Percentiles rank a stretch among this genome's conserved stretches.
Evolutionary conservation across 805 yeast species (phyloP).

Genomic region (Saturnispora saitoi): DNA sequence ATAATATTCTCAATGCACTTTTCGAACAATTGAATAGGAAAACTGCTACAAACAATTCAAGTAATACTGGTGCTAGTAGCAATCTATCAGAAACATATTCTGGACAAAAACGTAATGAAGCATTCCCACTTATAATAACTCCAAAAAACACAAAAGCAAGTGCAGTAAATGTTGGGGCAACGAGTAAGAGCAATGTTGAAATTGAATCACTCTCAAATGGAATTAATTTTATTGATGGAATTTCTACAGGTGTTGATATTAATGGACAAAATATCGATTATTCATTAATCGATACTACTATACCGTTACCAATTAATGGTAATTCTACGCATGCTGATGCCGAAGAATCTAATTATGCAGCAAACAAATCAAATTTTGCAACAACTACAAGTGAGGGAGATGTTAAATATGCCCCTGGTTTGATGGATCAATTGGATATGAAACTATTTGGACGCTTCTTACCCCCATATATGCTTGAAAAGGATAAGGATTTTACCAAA

Average conservation of each 20-base stretch:
- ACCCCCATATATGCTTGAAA: constrained; percentile 72
- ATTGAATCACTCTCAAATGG: constrained; percentile 15
- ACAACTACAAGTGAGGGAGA: constrained; percentile 6
- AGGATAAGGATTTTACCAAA: constrained; percentile 4
- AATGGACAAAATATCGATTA: constrained; percentile 3
- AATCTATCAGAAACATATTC: not conserved
- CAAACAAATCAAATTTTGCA: constrained; percentile 1
- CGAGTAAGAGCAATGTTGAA: constrained; percentile 3
- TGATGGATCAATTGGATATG: constrained; percentile 77
- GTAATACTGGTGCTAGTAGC: not conserved
- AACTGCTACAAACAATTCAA: constrained; percentile 37
- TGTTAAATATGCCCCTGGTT: constrained; percentile 59
- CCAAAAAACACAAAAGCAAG: not conserved
- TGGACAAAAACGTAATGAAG: not conserved
- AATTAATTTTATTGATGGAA: constrained; percentile 29
- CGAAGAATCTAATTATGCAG: no score
- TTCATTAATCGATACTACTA: not conserved
- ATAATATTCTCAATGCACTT: constrained; percentile 67
- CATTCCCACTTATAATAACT: not conserved
- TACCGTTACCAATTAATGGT: no score
- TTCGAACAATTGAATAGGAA: constrained; percentile 70
- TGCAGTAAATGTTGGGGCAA: not conserved
- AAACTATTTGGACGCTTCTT: constrained; percentile 76
- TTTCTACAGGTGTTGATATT: constrained; percentile 27
- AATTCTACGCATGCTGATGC: no score